These are phyloP conservation scores for Talaromyces sp. DNA, from an alignment of 2,329 filamentous ascomycete species.

Conservation along the genomic window DNA sequence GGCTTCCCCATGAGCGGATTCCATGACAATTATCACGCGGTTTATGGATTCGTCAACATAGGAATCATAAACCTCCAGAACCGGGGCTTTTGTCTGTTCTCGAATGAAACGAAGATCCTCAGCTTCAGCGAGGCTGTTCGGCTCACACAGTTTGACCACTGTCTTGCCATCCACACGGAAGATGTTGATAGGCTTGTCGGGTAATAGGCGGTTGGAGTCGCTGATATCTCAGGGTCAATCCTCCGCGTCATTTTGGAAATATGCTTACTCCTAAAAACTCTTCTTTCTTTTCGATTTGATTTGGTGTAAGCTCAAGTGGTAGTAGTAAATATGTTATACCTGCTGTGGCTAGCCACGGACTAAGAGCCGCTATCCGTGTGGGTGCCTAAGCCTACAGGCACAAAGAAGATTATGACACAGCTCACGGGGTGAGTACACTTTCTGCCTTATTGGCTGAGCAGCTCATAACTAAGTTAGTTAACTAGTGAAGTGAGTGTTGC, in stretches of 20 bases:
- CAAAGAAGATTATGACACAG: neutral
- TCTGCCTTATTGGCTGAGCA: too few relatives aligned
- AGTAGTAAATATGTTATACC: neutral
- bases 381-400: neutral
- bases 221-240: neutral
- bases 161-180: slow-evolving; percentile 40
- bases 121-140: too few relatives aligned
- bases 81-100: slow-evolving; percentile 23
- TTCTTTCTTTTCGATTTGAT: neutral
- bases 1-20: slow-evolving; percentile 22
- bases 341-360: slow-evolving; percentile 19
- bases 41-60: slow-evolving; percentile 19
- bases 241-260: neutral
- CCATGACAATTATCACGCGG: slow-evolving; percentile 23
- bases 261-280: neutral
- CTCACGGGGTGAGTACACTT: too few relatives aligned
- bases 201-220: slow-evolving; percentile 1
- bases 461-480: too few relatives aligned
- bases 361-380: neutral
- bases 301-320: neutral
- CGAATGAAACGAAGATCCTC: slow-evolving; percentile 24
- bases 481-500: too few relatives aligned
- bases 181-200: slow-evolving; percentile 32
- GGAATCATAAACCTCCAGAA: slow-evolving; percentile 23
- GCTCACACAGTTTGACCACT: slow-evolving; percentile 17